Percentiles rank a stretch among this genome's conserved stretches.
phyloP scores from a whole-genome alignment of 75 land plant species.

The Larix kaempferi region DNA sequence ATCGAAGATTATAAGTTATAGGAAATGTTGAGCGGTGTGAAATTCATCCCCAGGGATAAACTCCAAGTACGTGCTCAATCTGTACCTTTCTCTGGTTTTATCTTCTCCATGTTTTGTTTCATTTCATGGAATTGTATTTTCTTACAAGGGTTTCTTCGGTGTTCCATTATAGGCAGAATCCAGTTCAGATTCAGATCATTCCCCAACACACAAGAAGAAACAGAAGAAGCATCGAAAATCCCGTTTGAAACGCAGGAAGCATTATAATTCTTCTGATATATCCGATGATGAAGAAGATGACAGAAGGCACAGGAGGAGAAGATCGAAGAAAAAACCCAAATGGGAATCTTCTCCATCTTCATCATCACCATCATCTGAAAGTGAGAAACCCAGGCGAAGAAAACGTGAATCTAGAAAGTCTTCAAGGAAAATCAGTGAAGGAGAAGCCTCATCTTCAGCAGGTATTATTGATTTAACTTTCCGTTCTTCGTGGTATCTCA shows the following conservation, averaged over 20 bases:
- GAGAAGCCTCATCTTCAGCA: conserved; percentile 1
- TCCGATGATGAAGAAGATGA: conserved; percentile 34
- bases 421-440: conserved; percentile 3
- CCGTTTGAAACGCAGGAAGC: conserved; percentile 20
- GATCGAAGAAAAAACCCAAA: conserved; percentile 22
- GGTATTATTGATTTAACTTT: not conserved
- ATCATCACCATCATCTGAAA: conserved; percentile 19
- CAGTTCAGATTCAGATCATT: conserved; percentile 10
- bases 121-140: not conserved
- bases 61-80: conserved; percentile 16
- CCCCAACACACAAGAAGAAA: conserved; percentile 12
- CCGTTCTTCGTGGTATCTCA: too few relatives aligned
- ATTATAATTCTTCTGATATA: conserved; percentile 18
- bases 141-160: not conserved
- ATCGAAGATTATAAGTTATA: not conserved
- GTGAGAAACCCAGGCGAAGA: conserved; percentile 8
- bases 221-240: conserved; percentile 17
- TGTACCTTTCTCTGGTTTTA: not conserved
- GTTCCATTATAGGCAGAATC: not conserved
- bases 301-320: conserved; percentile 19
- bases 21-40: conserved; percentile 56
- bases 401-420: not conserved
- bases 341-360: conserved; percentile 33
- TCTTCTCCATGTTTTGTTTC: not conserved
- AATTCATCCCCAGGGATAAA: conserved; percentile 56